A percentile compares a stretch with the other conserved stretches of the same genome.
Conservation (phyloP, 768 basidiomycete genomes). For the Auricularia auricula-judae region DNA sequence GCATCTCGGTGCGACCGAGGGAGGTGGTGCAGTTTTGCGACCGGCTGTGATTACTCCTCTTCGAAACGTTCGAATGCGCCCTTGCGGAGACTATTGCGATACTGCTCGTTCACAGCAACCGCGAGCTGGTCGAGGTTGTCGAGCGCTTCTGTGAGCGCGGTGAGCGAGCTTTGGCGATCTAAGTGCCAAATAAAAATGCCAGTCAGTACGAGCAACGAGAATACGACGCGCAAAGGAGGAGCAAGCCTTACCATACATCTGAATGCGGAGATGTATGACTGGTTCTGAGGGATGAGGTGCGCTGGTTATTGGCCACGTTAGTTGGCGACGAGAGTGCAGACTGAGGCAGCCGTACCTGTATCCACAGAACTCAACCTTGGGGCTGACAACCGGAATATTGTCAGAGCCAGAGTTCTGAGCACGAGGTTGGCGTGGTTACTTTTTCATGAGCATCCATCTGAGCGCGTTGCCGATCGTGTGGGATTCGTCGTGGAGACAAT, state of each 20-base stretch:
- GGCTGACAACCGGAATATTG: slow-evolving; percentile 33
- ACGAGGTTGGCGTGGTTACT: slow-evolving; percentile 41
- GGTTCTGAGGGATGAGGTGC: slow-evolving; percentile 96
- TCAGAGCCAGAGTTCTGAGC: slow-evolving; percentile 1
- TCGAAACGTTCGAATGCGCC: slow-evolving; percentile 56
- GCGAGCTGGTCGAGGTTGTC: slow-evolving; percentile 69
- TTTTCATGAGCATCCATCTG: slow-evolving; percentile 99
- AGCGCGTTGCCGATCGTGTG: slow-evolving; percentile 94
- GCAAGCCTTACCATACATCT: slow-evolving; percentile 86
- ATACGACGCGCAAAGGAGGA: no score
- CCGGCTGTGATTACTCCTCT: slow-evolving; percentile 28
- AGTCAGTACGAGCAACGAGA: no score
- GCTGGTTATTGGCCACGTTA: slow-evolving; percentile 24
- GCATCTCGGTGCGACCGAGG: no score
- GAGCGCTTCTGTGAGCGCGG: slow-evolving; percentile 68
- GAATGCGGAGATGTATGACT: slow-evolving; percentile 91
- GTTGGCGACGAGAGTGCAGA: not conserved
- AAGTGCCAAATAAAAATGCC: not conserved
- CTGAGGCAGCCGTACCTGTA: slow-evolving; percentile 55
- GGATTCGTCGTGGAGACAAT: slow-evolving; percentile 84
- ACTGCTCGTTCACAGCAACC: slow-evolving; percentile 56
- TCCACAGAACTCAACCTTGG: slow-evolving; percentile 96
- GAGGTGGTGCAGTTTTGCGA: no score
- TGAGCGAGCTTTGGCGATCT: slow-evolving; percentile 84
- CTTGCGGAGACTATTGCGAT: slow-evolving; percentile 43